Conservation (phyloP, 305 asterid species). For the Nicotiana rustica region DNA sequence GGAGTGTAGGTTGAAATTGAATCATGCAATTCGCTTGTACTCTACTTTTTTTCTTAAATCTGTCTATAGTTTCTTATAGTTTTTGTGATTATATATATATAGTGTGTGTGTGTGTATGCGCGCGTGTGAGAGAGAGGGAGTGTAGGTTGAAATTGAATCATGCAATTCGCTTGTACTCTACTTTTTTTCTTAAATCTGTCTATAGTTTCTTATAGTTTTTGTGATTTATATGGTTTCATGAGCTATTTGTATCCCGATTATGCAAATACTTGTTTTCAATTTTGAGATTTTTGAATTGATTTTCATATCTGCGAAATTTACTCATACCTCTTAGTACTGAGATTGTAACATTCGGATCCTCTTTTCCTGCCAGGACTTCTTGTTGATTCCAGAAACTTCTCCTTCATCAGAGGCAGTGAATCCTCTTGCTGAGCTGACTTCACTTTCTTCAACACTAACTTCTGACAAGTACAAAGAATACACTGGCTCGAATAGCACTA, state of each 20-base stretch:
- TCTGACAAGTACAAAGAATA: conserved; percentile 37
- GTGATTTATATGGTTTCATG: background rate
- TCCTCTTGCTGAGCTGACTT: conserved; percentile 46
- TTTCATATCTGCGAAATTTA: background rate
- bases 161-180: background rate
- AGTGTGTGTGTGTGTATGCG: background rate
- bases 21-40: background rate
- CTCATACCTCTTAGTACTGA: background rate
- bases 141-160: background rate
- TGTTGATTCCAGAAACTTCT: conserved; percentile 42
- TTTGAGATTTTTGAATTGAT: no score
- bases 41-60: background rate
- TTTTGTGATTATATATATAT: background rate
- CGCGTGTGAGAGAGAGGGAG: background rate
- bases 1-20: background rate
- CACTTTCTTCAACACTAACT: conserved; percentile 48
- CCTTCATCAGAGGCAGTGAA: conserved; percentile 45
- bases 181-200: background rate
- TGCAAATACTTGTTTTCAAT: background rate
- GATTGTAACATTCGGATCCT: background rate
- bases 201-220: background rate
- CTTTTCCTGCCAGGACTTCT: background rate
- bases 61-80: background rate
- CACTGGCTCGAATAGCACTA: conserved; percentile 33
- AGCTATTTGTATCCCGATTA: conserved; percentile 17